These are phyloP conservation scores for Endogone sp. DNA, from an alignment of 192 early-diverging fungal species.

Conservation along the genomic window DNA sequence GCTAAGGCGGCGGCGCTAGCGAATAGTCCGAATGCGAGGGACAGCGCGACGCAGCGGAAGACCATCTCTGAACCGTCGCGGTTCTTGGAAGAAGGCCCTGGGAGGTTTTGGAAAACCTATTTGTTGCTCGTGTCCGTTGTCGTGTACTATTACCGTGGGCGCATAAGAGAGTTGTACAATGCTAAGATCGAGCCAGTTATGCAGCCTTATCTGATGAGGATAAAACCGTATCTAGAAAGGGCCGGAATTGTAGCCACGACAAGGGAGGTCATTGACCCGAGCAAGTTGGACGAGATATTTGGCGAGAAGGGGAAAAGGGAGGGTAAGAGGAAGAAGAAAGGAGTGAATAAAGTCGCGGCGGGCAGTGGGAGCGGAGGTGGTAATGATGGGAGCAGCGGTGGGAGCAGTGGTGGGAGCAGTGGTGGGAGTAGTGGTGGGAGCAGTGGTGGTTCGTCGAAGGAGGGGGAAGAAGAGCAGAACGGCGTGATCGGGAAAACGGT, in stretches of 20 bases:
- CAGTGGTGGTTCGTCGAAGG: not conserved
- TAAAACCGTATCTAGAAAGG: slow-evolving; percentile 3
- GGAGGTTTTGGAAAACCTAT: slow-evolving; percentile 25
- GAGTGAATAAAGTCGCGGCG: not conserved
- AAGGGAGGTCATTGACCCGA: not conserved
- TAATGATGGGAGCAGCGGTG: not conserved
- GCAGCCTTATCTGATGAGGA: not conserved
- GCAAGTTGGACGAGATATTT: not conserved
- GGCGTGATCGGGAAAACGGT: slow-evolving; percentile 1
- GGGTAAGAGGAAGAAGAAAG: slow-evolving; percentile 3
- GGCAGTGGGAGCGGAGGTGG: not conserved
- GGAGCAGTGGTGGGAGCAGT: not conserved
- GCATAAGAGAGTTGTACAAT: not conserved
- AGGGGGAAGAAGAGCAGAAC: not conserved
- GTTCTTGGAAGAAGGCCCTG: slow-evolving; percentile 18
- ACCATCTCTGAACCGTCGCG: slow-evolving; percentile 9
- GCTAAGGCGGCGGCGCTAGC: too few relatives aligned
- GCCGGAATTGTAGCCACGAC: not conserved
- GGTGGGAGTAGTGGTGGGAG: not conserved
- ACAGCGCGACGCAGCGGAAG: too few relatives aligned
- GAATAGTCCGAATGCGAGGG: too few relatives aligned
- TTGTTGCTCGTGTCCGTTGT: slow-evolving; percentile 5
- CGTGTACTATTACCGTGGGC: slow-evolving; percentile 11
- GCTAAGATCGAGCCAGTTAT: not conserved
- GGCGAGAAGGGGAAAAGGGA: slow-evolving; percentile 2